A percentile compares a stretch with the other conserved stretches of the same genome.
phyloP scores from a whole-genome alignment of 129 eudicot genomes.

The Rutidosis leptorrhynchoides region DNA sequence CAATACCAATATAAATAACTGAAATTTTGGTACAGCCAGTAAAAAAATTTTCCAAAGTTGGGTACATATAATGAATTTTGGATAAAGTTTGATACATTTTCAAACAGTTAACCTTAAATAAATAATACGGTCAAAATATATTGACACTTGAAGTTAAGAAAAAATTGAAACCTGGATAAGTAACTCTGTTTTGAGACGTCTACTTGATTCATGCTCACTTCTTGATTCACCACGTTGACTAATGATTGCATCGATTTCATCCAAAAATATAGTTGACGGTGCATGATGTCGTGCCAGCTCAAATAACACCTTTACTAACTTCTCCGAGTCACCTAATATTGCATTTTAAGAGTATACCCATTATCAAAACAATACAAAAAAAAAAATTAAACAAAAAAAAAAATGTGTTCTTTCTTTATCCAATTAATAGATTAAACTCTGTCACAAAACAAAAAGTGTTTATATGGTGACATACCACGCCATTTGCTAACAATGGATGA shows the following conservation, averaged over 20 bases:
- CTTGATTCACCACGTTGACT: constrained; percentile 99
- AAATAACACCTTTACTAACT: constrained; percentile 89
- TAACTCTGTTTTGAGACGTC: constrained; percentile 96
- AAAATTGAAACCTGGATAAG: constrained; percentile 74
- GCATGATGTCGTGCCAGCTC: constrained; percentile 99
- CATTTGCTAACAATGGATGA: constrained; percentile 99
- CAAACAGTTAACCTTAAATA: background rate
- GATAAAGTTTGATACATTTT: background rate
- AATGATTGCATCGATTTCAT: constrained; percentile 97
- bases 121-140: background rate
- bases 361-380: background rate
- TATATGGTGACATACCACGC: constrained; percentile 67
- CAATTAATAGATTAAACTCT: background rate
- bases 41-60: background rate
- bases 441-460: background rate
- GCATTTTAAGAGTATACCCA: background rate
- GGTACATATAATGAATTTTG: background rate
- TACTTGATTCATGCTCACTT: constrained; percentile 98
- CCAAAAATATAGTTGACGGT: constrained; percentile 94
- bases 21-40: background rate
- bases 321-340: constrained; percentile 91
- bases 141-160: background rate
- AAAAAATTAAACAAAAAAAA: too few relatives aligned
- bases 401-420: background rate
- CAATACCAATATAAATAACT: background rate